Conservation (phyloP, 805 yeast species). For the Metschnikowia amazonensis region DNA sequence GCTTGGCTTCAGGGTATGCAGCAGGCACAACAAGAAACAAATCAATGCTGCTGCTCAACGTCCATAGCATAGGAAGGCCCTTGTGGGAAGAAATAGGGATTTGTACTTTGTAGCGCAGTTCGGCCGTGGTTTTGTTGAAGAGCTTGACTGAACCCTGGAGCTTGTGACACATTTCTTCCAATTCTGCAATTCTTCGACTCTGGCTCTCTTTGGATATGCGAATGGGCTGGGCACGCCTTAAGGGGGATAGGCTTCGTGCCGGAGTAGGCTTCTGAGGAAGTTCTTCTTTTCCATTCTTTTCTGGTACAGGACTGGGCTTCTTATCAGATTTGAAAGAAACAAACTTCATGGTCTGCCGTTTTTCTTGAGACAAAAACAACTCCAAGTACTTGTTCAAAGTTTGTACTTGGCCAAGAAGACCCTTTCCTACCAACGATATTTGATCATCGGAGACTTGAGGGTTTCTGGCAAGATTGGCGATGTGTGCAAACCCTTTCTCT, state of each 20-base stretch:
- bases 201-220: not conserved
- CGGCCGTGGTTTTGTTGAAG: slow-evolving; percentile 24
- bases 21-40: slow-evolving; percentile 32
- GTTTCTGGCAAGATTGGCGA: slow-evolving; percentile 27
- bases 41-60: slow-evolving; percentile 24
- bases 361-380: slow-evolving; percentile 53
- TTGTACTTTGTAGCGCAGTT: slow-evolving; percentile 29
- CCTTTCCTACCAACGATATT: slow-evolving; percentile 42
- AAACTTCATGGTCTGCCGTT: slow-evolving; percentile 58
- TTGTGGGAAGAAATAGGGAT: slow-evolving; percentile 24
- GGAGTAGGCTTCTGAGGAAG: not conserved
- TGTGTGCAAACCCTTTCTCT: slow-evolving; percentile 58
- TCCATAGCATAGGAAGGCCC: slow-evolving; percentile 30
- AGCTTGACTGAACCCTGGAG: slow-evolving; percentile 23
- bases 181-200: not conserved
- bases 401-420: slow-evolving; percentile 50
- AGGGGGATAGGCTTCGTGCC: not conserved
- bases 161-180: slow-evolving; percentile 28
- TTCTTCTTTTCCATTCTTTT: not conserved
- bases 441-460: slow-evolving; percentile 18
- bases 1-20: slow-evolving; percentile 27
- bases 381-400: slow-evolving; percentile 60
- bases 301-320: not conserved
- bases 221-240: not conserved
- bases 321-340: slow-evolving; percentile 32